Evolutionary conservation across 2,329 filamentous ascomycete genomes (phyloP).

Genomic region (Zasmidium cellare): DNA sequence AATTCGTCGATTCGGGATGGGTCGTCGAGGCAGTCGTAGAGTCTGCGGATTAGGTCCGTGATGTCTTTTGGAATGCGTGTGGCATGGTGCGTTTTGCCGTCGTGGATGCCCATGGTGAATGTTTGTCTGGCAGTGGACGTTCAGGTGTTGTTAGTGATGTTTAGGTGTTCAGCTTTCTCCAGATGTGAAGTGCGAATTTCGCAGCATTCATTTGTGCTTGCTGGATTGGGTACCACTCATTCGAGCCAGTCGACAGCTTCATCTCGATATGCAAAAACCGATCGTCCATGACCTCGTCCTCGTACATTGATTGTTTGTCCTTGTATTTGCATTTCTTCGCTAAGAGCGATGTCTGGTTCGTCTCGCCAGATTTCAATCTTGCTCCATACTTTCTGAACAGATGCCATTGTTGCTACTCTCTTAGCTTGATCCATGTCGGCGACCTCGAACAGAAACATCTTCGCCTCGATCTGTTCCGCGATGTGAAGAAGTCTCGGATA

Average conservation of each 20-base stretch:
- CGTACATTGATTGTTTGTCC: slow-evolving; percentile 29
- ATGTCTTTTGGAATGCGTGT: not conserved
- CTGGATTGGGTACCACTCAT: not conserved
- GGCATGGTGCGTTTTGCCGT: not conserved
- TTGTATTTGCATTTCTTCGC: slow-evolving; percentile 27
- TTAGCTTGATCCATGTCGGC: slow-evolving; percentile 67
- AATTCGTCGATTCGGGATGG: not conserved
- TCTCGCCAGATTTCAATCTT: slow-evolving; percentile 72
- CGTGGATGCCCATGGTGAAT: not conserved
- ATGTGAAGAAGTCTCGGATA: slow-evolving; percentile 66
- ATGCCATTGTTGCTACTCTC: slow-evolving; percentile 59
- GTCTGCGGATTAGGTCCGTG: not conserved
- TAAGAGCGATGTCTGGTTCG: slow-evolving; percentile 43
- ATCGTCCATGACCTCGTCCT: slow-evolving; percentile 45
- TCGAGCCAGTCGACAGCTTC: slow-evolving; percentile 15
- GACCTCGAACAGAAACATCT: slow-evolving; percentile 67
- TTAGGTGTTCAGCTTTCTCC: too few species aligned
- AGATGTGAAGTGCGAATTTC: too few species aligned
- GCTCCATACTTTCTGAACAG: slow-evolving; percentile 32
- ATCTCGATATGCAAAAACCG: slow-evolving; percentile 44
- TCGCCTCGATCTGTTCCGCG: slow-evolving; percentile 51
- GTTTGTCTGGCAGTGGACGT: too few species aligned
- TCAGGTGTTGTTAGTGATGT: too few species aligned
- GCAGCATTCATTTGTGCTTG: not conserved
- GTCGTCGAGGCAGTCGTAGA: not conserved